Percentiles rank a stretch among this genome's conserved stretches.
Evolutionary conservation across 345 rosid genomes (phyloP).

Genomic region (Carallia brachiata): DNA sequence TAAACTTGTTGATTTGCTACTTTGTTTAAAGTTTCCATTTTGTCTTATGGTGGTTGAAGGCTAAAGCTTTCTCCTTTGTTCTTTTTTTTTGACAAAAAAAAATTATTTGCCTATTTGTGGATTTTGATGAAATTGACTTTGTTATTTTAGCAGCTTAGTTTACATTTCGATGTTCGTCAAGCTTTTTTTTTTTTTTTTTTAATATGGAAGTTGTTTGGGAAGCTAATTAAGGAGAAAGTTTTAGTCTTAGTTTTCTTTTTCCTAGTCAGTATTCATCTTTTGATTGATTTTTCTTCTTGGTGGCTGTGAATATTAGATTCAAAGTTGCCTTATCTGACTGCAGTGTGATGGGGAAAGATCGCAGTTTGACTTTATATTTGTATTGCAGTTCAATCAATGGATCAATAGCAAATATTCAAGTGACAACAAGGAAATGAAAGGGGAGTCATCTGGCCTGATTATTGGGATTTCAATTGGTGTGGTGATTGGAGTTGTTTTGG

Average conservation of each 20-base stretch:
- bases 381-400: conserved; percentile 51
- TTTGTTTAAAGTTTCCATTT: background rate
- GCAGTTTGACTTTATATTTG: conserved; percentile 19
- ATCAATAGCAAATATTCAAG: conserved; percentile 28
- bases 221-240: conserved; percentile 5
- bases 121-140: background rate
- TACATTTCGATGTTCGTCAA: conserved; percentile 3
- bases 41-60: background rate
- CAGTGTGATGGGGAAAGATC: conserved; percentile 1
- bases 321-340: conserved; percentile 4
- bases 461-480: conserved; percentile 87
- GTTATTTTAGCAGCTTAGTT: background rate
- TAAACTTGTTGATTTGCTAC: background rate
- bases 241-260: conserved; percentile 7
- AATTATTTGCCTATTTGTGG: background rate
- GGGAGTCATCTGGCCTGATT: conserved; percentile 76
- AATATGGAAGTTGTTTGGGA: background rate
- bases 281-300: conserved; percentile 17
- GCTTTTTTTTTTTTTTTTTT: background rate
- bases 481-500: conserved; percentile 85
- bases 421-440: conserved; percentile 54
- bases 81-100: background rate
- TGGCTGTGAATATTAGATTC: conserved; percentile 1
- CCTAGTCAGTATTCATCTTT: conserved; percentile 5
- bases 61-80: background rate